Evolutionary conservation across 2,329 filamentous ascomycete species (phyloP), one percentile per base, ranked within the genome.

Genomic region (Diaporthe ampelina): DNA sequence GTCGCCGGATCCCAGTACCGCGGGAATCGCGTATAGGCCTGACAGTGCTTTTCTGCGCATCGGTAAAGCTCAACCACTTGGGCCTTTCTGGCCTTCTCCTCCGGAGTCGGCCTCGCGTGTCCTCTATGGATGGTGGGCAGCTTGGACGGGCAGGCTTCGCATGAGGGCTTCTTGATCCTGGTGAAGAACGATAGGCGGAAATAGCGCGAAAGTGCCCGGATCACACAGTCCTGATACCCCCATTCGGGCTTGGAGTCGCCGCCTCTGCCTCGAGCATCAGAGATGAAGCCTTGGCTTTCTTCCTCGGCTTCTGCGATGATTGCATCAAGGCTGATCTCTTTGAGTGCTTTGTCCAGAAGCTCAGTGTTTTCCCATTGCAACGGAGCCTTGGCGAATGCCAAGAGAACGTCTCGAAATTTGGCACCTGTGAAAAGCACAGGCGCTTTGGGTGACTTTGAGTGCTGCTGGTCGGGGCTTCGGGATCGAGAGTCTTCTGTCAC

Each of bases 141-240:
- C 2, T 59, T 37, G 1, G 93, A 94, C 78, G 92, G 11, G 83
- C 96, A 99, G 70, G 90, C 87, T 8, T 93, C 89, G 83, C 96
- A 98, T n/a, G 93, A 89, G 0, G 97, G 96, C 83, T 98, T 98
- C 85, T 98, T 97, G 79, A 98, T 94, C 92, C 95, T 98, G 76
- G 93, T 92, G 85, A 98, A 98, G 86, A 98, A 98, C 9, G 93
- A 93, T 77, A 93, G 90, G 86, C 96, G 97, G 86, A 98, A 99
- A 79, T 87, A 95, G 93, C 91, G 92, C 80, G 98, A 86, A 76
- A 98, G 88, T 74, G 96, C 94, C 78, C 94, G 91, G 80, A 98
- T 93, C 72, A 98, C 95, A 82, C 96, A 99, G 85, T 99, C 96
- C 83, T 98, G 95, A 81, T 98, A 98, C 73, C 95, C 95, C 96